phyloP scores from a whole-genome alignment of 345 rosid genomes.

The Combretum micranthum region DNA sequence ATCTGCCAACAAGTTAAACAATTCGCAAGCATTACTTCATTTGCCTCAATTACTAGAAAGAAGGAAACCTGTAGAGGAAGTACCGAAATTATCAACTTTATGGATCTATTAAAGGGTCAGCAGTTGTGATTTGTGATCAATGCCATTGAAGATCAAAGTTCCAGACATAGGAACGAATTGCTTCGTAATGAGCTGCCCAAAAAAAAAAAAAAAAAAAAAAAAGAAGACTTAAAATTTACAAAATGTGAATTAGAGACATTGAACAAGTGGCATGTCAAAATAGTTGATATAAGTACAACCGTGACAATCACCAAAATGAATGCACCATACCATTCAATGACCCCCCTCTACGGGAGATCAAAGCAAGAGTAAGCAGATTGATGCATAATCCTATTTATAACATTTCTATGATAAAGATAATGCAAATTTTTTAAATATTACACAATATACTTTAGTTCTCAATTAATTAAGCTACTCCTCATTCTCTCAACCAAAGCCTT shows the following conservation, averaged over 20 bases:
- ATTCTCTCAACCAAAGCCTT: too few species aligned
- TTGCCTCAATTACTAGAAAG: too few species aligned
- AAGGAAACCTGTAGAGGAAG: background rate
- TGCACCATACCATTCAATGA: background rate
- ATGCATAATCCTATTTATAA: too few species aligned
- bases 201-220: background rate
- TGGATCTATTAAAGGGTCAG: constrained; percentile 36
- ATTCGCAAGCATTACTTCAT: too few species aligned
- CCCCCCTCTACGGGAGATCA: background rate
- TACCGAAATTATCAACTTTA: background rate
- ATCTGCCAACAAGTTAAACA: constrained; percentile 15
- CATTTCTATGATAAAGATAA: too few species aligned
- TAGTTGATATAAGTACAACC: too few species aligned
- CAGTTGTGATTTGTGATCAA: constrained; percentile 88
- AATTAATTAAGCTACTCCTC: too few species aligned
- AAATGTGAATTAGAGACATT: too few species aligned
- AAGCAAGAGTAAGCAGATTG: constrained; percentile 4
- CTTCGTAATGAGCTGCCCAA: constrained; percentile 77
- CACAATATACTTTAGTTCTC: too few species aligned
- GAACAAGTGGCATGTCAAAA: too few species aligned
- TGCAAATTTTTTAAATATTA: too few species aligned
- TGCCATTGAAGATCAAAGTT: constrained; percentile 84
- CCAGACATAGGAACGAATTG: constrained; percentile 91
- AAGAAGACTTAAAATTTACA: background rate
- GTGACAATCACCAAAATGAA: too few species aligned